phyloP scores from a whole-genome alignment of 768 basidiomycete genomes.

The Suillus plorans region DNA sequence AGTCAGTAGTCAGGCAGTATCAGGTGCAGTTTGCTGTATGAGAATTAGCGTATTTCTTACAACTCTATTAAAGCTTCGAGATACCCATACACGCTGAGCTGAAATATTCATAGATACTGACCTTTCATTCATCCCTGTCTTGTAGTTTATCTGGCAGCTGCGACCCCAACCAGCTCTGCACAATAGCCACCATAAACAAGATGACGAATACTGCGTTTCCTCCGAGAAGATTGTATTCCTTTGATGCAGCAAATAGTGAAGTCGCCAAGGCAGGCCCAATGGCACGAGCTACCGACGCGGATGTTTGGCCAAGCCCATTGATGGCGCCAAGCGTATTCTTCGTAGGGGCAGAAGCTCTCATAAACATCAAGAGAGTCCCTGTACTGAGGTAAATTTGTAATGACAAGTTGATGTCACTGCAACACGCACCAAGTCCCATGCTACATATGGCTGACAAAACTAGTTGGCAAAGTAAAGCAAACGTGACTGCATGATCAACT shows the following conservation, averaged over 20 bases:
- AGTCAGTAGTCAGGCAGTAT: not conserved
- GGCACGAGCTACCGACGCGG: slow-evolving; percentile 44
- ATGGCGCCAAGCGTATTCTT: slow-evolving; percentile 54
- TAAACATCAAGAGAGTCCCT: slow-evolving; percentile 57
- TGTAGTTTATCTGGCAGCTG: slow-evolving; percentile 31
- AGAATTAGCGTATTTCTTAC: not conserved
- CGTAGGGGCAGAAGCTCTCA: slow-evolving; percentile 53
- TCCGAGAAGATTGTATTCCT: slow-evolving; percentile 45
- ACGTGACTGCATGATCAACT: slow-evolving; percentile 36
- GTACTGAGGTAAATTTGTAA: slow-evolving; percentile 9
- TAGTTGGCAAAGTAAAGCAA: slow-evolving; percentile 32
- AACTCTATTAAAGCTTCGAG: not conserved
- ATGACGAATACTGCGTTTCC: slow-evolving; percentile 52
- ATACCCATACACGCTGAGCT: not conserved
- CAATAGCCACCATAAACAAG: slow-evolving; percentile 30
- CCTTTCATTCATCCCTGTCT: slow-evolving; percentile 26
- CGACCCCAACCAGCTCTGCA: slow-evolving; percentile 21
- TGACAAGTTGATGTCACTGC: not conserved
- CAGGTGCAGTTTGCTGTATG: not conserved
- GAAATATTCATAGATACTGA: not conserved
- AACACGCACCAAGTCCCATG: slow-evolving; percentile 40
- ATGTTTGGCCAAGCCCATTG: slow-evolving; percentile 55
- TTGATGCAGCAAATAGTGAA: slow-evolving; percentile 52
- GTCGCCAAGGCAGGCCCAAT: slow-evolving; percentile 49
- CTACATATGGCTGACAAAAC: slow-evolving; percentile 34